Conservation (phyloP, 2,329 filamentous ascomycete species). For the Sporothrix brunneoviolacea region DNA sequence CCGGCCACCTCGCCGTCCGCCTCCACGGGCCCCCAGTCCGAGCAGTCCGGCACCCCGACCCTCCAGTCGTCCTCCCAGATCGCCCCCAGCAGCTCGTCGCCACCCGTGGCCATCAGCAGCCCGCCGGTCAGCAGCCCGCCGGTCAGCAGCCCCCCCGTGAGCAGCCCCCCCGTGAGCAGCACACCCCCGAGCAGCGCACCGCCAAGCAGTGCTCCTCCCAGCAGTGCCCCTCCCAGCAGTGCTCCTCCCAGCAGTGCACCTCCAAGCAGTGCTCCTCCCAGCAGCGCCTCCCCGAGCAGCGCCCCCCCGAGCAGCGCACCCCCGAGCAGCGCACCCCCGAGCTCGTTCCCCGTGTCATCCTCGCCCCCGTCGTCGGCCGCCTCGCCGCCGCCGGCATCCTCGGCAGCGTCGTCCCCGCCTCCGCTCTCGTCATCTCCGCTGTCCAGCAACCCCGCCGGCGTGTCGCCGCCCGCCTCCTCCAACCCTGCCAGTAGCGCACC, state of each 20-base stretch:
- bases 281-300: too few species aligned
- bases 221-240: too few species aligned
- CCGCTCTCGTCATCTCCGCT: not conserved
- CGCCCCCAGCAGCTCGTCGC: conserved; percentile 1
- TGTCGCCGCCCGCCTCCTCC: not conserved
- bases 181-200: too few species aligned
- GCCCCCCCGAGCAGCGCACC: too few species aligned
- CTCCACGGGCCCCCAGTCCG: conserved; percentile 1
- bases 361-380: not conserved
- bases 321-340: too few species aligned
- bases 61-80: conserved; percentile 14
- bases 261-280: too few species aligned
- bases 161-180: not conserved
- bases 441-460: not conserved
- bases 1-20: not conserved
- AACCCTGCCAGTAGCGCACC: too few species aligned
- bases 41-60: conserved; percentile 2
- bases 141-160: not conserved
- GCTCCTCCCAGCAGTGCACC: too few species aligned
- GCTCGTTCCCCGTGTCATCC: too few species aligned
- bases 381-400: not conserved
- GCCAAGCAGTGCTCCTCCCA: too few species aligned
- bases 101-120: conserved; percentile 1
- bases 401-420: not conserved
- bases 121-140: not conserved